Evolutionary conservation across 371 early-diverging fungal species (phyloP).

Genomic region (Syncephalis fuscata): DNA sequence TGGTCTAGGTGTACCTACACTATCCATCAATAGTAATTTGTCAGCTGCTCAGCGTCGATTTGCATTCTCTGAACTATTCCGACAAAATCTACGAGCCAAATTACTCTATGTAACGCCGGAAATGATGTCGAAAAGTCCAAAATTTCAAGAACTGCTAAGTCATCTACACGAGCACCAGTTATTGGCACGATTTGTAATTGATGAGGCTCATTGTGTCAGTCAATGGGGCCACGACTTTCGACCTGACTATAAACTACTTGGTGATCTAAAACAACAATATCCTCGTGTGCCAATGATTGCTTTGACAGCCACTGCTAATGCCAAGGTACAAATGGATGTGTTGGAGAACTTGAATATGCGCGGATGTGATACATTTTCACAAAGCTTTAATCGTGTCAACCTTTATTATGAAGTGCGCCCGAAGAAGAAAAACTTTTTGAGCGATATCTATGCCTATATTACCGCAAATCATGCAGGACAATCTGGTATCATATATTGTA

Average conservation of each 20-base stretch:
- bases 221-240: slow-evolving; percentile 98
- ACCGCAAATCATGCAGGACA: slow-evolving; percentile 36
- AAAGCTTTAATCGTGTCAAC: slow-evolving; percentile 84
- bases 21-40: slow-evolving; percentile 51
- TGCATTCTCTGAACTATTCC: slow-evolving; percentile 33
- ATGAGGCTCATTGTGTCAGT: slow-evolving; percentile 97
- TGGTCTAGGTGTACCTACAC: slow-evolving; percentile 56
- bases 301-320: slow-evolving; percentile 96
- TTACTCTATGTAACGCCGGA: slow-evolving; percentile 96
- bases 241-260: slow-evolving; percentile 62
- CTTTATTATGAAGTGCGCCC: slow-evolving; percentile 72
- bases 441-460: slow-evolving; percentile 73
- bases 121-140: slow-evolving; percentile 55
- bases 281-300: slow-evolving; percentile 91
- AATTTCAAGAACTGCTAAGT: slow-evolving; percentile 39
- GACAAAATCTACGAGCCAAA: slow-evolving; percentile 17
- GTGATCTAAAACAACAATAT: slow-evolving; percentile 38
- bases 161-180: slow-evolving; percentile 30
- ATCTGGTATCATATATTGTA: slow-evolving; percentile 98
- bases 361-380: slow-evolving; percentile 48
- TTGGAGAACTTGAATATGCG: slow-evolving; percentile 45
- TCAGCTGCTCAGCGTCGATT: slow-evolving; percentile 26
- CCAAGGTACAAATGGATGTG: slow-evolving; percentile 70
- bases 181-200: slow-evolving; percentile 90
- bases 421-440: slow-evolving; percentile 28